Base-by-base conservation (phyloP, 352 stramenopile species). In the Pythium brachiatum region DNA sequence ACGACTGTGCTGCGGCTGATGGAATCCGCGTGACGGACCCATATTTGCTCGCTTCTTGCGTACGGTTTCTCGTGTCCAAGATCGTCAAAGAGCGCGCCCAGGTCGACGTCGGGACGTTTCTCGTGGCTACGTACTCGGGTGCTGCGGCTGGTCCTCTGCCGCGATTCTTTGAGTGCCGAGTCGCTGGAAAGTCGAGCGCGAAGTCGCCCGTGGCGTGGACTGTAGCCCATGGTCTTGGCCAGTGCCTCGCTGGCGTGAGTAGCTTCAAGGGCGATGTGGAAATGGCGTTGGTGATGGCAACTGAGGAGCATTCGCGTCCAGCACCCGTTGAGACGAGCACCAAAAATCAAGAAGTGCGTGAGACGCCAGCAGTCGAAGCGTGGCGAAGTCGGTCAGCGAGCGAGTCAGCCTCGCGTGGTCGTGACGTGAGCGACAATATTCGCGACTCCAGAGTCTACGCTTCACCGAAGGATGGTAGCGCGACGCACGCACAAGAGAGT, bases 141-240 rank as follows among this genome's bases (percentile, higher is more conserved):
- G 48, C 62, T 16, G 58, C 46, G 18, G 58, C 57, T 29, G 72
- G 66, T 23, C 74, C 77, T 3, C 57, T 93, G 21, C 83, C 83
- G 15, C 73, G 80, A 2, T 93, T 93, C 41, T 89, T 93, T 21
- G 83, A 93, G 58, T 91, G 81, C 63, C 74, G 59, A 23, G 77
- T 74, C 41, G 64, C 70, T 9, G 21, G 57, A 13, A 13, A 52
- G 4, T 25, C 53, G 38, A 55, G 48, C 8, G 62, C 20, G 7
- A 60, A 64, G 12, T 55, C 36, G 15, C 9, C 4, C 32, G 72
- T 53, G 65, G 72, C 15, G 76, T 92, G 56, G 75, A 75, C 38
- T 43, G 78, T 41, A 75, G 73, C 46, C 64, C 70, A 39, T 32
- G 81, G 23, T 54, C 65, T 12, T 53, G 55, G 34, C 79, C 81